Conservation (phyloP, 768 basidiomycete species). For the Lactifluus hygrophoroides region DNA sequence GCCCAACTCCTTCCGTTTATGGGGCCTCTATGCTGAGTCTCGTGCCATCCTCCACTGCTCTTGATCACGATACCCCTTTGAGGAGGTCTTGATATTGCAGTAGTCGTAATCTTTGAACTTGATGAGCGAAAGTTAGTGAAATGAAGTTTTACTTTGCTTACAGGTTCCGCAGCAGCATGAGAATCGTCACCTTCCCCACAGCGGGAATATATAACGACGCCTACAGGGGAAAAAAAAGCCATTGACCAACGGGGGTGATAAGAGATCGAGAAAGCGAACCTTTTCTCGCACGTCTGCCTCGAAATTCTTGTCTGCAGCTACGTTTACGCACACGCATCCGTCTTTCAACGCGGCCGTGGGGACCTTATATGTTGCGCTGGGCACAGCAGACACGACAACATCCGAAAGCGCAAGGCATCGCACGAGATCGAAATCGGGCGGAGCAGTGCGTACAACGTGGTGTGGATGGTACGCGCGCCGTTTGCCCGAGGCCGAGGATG, state of each 20-base stretch:
- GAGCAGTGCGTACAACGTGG: slow-evolving; percentile 58
- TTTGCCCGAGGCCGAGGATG: not conserved
- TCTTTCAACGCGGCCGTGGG: slow-evolving; percentile 86
- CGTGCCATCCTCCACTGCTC: not conserved
- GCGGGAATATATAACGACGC: slow-evolving; percentile 92
- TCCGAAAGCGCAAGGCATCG: slow-evolving; percentile 82
- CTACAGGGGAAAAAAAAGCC: slow-evolving; percentile 31
- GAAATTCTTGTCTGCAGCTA: slow-evolving; percentile 94
- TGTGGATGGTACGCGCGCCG: slow-evolving; percentile 65
- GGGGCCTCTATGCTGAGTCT: not conserved
- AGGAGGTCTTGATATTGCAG: slow-evolving; percentile 12
- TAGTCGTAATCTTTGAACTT: slow-evolving; percentile 2
- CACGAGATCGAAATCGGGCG: slow-evolving; percentile 57
- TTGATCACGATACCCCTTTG: not conserved
- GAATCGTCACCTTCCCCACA: slow-evolving; percentile 96
- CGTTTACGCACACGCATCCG: slow-evolving; percentile 89
- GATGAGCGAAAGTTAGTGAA: not conserved
- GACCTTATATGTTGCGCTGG: slow-evolving; percentile 75
- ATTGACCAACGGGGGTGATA: not conserved
- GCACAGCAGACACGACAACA: slow-evolving; percentile 92
- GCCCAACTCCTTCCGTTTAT: not conserved
- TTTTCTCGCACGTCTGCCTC: slow-evolving; percentile 88
- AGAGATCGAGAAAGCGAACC: slow-evolving; percentile 36
- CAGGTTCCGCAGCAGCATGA: slow-evolving; percentile 96
- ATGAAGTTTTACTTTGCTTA: slow-evolving; percentile 35